Evolutionary conservation across 1,284 basidiomycete species (phyloP).

Genomic region (Cutaneotrichosporon cyanovorans): DNA sequence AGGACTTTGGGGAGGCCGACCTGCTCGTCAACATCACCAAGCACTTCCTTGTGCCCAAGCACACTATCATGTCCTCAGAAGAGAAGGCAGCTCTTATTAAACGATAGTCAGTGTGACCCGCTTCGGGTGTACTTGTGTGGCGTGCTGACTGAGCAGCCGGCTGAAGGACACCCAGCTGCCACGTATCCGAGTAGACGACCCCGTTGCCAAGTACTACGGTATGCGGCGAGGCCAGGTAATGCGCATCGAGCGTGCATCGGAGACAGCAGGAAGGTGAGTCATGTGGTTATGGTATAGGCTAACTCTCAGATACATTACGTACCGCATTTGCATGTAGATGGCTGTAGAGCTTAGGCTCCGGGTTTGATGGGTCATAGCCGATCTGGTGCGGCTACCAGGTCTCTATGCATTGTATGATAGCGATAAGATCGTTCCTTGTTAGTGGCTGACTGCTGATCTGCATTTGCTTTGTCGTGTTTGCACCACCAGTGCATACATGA

Average conservation of each 20-base stretch:
- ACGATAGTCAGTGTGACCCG: slow-evolving; percentile 70
- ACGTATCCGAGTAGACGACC: slow-evolving; percentile 90
- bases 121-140: background rate
- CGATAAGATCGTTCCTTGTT: too few species aligned
- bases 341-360: background rate
- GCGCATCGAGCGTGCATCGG: slow-evolving; percentile 93
- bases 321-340: slow-evolving; percentile 46
- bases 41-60: slow-evolving; percentile 89
- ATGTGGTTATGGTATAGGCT: background rate
- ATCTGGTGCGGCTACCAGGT: background rate
- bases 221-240: slow-evolving; percentile 92
- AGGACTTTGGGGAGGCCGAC: slow-evolving; percentile 95
- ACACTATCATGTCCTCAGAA: slow-evolving; percentile 76
- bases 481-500: too few species aligned
- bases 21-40: slow-evolving; percentile 95
- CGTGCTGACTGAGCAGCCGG: slow-evolving; percentile 54
- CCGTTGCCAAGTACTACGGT: slow-evolving; percentile 96
- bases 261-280: slow-evolving; percentile 80
- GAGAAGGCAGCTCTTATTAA: slow-evolving; percentile 82
- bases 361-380: background rate
- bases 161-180: slow-evolving; percentile 97
- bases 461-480: too few species aligned
- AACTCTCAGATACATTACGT: slow-evolving; percentile 40
- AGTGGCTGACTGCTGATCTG: too few species aligned
- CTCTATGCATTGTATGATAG: slow-evolving; percentile 10